Conservation (phyloP, 495 filamentous ascomycete species). For the Aspergillus heteromorphus region DNA sequence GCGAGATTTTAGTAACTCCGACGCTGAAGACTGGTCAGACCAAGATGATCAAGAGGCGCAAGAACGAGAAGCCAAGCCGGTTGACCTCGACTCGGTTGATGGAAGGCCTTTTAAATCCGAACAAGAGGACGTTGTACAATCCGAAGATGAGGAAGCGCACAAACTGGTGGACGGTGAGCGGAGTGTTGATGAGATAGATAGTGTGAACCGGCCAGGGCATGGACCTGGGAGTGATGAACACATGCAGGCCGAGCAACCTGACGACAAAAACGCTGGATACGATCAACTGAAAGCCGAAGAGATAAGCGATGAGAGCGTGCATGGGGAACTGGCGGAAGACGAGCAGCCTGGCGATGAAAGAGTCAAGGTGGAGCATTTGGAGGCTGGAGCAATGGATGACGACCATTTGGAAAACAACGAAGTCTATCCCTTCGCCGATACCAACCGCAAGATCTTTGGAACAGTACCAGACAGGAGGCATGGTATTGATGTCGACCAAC, state of each 20-base stretch:
- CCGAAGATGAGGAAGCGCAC: background rate
- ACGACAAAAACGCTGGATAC: slow-evolving; percentile 7
- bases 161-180: slow-evolving; percentile 5
- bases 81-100: slow-evolving; percentile 5
- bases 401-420: background rate
- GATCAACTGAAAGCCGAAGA: background rate
- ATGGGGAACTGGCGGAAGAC: slow-evolving; percentile 1
- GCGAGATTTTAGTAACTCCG: background rate
- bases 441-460: background rate
- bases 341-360: background rate
- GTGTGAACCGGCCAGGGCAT: background rate
- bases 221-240: slow-evolving; percentile 13
- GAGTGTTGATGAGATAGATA: background rate
- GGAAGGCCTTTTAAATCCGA: background rate
- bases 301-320: background rate
- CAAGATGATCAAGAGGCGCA: slow-evolving; percentile 3
- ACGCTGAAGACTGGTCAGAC: background rate
- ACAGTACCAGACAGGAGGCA: background rate
- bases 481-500: background rate
- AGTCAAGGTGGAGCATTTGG: background rate
- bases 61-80: slow-evolving; percentile 2
- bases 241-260: slow-evolving; percentile 15
- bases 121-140: background rate
- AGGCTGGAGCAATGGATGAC: background rate
- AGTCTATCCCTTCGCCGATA: background rate